A percentile compares a stretch with the other conserved stretches of the same genome.
Evolutionary conservation across 768 basidiomycete genomes (phyloP).

Genomic region (Tylopilus subfusipes): DNA sequence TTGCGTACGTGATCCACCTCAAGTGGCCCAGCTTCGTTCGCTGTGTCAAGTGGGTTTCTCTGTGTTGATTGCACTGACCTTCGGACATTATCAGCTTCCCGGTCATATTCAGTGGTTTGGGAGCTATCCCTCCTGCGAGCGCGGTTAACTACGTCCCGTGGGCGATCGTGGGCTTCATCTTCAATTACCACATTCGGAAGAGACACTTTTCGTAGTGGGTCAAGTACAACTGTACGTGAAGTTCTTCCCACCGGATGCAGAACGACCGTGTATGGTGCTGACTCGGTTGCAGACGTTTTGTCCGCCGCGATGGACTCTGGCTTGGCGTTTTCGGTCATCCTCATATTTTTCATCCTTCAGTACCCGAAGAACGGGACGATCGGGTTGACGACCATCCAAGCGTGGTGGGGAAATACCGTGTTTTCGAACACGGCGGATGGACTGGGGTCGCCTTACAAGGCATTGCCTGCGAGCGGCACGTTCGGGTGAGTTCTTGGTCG

Average conservation of each 20-base stretch:
- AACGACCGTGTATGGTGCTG: constrained; percentile 13
- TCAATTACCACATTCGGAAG: constrained; percentile 59
- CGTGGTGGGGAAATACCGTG: constrained; percentile 71
- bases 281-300: constrained; percentile 47
- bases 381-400: constrained; percentile 47
- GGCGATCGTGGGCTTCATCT: constrained; percentile 62
- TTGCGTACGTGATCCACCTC: constrained; percentile 50
- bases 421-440: constrained; percentile 24
- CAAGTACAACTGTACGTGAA: constrained; percentile 43
- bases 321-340: constrained; percentile 51
- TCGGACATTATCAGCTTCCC: constrained; percentile 33
- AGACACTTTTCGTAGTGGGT: constrained; percentile 66
- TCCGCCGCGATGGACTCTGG: constrained; percentile 72
- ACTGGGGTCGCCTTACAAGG: constrained; percentile 6
- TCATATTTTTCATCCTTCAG: constrained; percentile 63
- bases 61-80: not conserved
- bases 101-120: constrained; percentile 54
- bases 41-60: constrained; percentile 55
- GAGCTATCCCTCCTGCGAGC: constrained; percentile 60
- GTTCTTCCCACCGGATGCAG: not conserved
- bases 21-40: constrained; percentile 62
- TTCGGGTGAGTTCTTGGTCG: constrained; percentile 26
- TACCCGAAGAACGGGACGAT: constrained; percentile 61
- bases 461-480: constrained; percentile 13
- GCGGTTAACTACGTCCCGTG: constrained; percentile 67